Conservation (phyloP, 805 yeast genomes). For the Lipomyces oligophaga region DNA sequence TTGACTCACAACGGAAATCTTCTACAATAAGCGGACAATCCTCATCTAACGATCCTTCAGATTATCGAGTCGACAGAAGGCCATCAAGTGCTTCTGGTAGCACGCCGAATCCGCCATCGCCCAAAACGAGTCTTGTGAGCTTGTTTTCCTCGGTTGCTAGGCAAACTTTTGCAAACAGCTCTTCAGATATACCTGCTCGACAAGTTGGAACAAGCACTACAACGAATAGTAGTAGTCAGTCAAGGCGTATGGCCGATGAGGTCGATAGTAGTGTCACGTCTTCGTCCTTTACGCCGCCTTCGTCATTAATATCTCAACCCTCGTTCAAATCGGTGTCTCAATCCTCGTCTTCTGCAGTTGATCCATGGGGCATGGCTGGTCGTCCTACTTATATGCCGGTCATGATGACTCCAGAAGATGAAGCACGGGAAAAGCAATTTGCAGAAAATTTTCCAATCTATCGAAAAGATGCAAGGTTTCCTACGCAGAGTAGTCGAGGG, state of each 20-base stretch:
- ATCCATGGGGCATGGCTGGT: constrained; percentile 14
- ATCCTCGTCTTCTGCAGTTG: constrained; percentile 15
- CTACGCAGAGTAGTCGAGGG: constrained; percentile 50
- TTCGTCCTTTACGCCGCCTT: constrained; percentile 22
- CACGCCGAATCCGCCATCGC: constrained; percentile 14
- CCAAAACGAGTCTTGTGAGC: constrained; percentile 23
- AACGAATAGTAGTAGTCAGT: too few relatives aligned
- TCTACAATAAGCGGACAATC: constrained; percentile 23
- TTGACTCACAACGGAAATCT: constrained; percentile 15
- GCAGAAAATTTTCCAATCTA: constrained; percentile 81
- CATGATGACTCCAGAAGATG: constrained; percentile 25
- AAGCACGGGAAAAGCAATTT: constrained; percentile 58
- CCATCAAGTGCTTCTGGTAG: background rate
- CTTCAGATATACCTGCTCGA: constrained; percentile 16
- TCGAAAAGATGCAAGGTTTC: constrained; percentile 55
- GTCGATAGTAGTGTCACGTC: constrained; percentile 4
- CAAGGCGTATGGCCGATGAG: constrained; percentile 8
- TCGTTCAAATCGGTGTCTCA: constrained; percentile 5
- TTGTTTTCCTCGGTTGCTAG: constrained; percentile 27
- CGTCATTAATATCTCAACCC: constrained; percentile 12
- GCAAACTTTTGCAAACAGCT: constrained; percentile 14
- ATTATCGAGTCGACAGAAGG: constrained; percentile 1
- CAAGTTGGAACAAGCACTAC: background rate
- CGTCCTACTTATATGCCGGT: constrained; percentile 12
- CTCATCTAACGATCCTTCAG: constrained; percentile 11